Conservation (phyloP, 108 stramenopile genomes). For the Cyclotella choctawhatcheeana region DNA sequence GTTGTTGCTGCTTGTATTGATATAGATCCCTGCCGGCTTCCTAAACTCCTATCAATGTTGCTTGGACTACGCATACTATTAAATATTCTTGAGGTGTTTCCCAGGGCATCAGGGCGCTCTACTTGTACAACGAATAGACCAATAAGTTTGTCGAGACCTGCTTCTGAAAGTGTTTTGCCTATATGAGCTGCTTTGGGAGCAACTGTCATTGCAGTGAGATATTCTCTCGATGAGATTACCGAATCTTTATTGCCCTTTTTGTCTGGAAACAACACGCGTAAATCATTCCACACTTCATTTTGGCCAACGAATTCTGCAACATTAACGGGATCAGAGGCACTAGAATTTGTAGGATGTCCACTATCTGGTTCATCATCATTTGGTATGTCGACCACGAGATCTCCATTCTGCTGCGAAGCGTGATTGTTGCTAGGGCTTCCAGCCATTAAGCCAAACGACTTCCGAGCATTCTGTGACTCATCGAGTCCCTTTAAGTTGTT, state of each 20-base stretch:
- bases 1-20: conserved; percentile 48
- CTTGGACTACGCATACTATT: not conserved
- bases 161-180: conserved; percentile 55
- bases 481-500: not conserved
- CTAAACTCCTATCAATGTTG: not conserved
- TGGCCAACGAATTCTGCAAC: not conserved
- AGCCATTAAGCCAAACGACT: too few relatives aligned
- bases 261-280: conserved; percentile 57
- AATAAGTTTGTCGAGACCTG: conserved; percentile 70
- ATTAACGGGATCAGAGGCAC: not conserved
- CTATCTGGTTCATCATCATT: not conserved
- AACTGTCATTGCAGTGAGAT: conserved; percentile 77
- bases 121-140: conserved; percentile 80
- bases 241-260: conserved; percentile 25
- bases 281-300: conserved; percentile 67
- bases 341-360: not conserved
- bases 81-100: not conserved
- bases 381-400: not conserved
- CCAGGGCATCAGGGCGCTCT: conserved; percentile 59
- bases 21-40: conserved; percentile 6
- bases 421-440: not conserved
- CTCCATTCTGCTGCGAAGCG: not conserved
- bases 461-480: conserved; percentile 4
- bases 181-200: conserved; percentile 59
- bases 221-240: conserved; percentile 56